Base-by-base conservation (phyloP, 805 yeast species). In the Ogataea henricii region DNA sequence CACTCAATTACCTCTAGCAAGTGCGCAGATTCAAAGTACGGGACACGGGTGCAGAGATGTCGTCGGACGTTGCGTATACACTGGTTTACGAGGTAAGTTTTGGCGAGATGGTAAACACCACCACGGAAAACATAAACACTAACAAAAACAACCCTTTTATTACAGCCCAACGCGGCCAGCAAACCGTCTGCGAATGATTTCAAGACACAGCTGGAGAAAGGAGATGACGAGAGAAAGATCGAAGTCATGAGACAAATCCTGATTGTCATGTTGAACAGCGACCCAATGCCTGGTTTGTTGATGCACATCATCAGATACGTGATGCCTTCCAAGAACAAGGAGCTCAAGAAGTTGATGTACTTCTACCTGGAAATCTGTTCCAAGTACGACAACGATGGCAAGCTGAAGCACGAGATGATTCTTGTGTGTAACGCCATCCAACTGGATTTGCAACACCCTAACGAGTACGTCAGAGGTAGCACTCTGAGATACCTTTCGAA, bases 301-400 rank as follows among this genome's bases (percentile, higher is more conserved):
- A 94, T 94, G 99, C 96, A 91, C 66, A 88, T 94, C 58, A 92
- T 94, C 62, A 84, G 99, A 63, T 95, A 89, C 63, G 92, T 95
- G 49, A 90, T 94, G 97, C 99, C 99, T 13, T 88, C 96, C 14
- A 87, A 78, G 62, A 82, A 85, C 70, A 95, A 94, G 70, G 87
- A 84, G 60, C 81, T 95, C 69, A 94, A 94, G 77, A 94, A 91
- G 69, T 76, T 94, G 64, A 75, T 95, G 54, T 94, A 92, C 63
- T 88, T 89, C 62, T 94, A 94, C 74, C 94, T 98, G 98, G 99
- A 94, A 69, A 89, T 92, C 47, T 95, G 96, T 65, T 95, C 96
- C 47, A 95, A 95, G 70, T 74, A 86, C 56, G 96, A 89, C 59
- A 74, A 77, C 30, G 86, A 86, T 45, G 98, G 98, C 3, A 89